Evolutionary conservation across 176 grass and related monocot species (phyloP), one percentile per base, ranked within the genome.

Genomic region (Triticum turgidum): DNA sequence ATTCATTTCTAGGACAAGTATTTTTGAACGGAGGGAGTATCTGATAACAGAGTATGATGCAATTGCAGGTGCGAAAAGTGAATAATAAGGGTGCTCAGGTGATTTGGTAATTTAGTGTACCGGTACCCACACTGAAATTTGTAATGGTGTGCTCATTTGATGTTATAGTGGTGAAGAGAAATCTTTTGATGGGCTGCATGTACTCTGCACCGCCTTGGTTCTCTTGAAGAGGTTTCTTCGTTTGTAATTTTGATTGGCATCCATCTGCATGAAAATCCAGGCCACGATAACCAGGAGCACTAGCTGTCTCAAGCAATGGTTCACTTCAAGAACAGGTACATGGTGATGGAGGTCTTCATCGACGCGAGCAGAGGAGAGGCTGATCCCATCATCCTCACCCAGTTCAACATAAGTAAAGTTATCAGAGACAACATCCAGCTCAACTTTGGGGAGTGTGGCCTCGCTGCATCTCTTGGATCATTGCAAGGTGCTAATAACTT

Each of bases 271-370:
- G 9, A 65, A 80, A 27, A 64, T 66, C 15, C 24, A 80, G 61
- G 62, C 5, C 24, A 0, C 58, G 0, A 24, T 39, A 61, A 41
- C 5, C 15, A 29, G 38, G 39, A 85, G 67, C 6, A 18, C 41
- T n/a, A 81, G 41, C 13, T 29, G 1, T 42, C 10, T 35, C 17
- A 30, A 5, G 3, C 71, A 13, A 94, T 97, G 95, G 92, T 94
- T 64, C 95, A 97, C 59, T 97, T 97, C 79, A 94, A 97, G 75
- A 97, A 94, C 38, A 89, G 95, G 65, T 97, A 97, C 65, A 82
- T 93, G 91, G 85, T 93, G 45, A 85, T 98, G 95, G 95, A 98
- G 56, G 86, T 89, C 4, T 92, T 98, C 45, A 69, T 98, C 10
- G 83, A 93, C 42, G 70, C 72, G 14, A 65, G 78, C 56, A 86